phyloP scores from a whole-genome alignment of 2,329 filamentous ascomycete species.

The Dothidotthia symphoricarpi region DNA sequence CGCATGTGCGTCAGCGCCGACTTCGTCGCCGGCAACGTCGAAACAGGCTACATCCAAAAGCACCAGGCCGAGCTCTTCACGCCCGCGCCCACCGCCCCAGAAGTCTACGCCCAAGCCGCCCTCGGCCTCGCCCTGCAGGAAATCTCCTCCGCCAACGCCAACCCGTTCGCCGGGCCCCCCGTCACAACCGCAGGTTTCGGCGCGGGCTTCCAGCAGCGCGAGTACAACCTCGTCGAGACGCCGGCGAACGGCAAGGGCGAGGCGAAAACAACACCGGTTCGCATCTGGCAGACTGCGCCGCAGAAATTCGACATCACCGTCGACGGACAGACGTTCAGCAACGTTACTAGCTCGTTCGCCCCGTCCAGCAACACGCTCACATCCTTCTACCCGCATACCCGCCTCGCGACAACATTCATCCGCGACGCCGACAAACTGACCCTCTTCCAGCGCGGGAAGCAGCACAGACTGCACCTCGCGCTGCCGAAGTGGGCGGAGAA shows the following conservation, averaged over 20 bases:
- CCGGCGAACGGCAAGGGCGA: constrained; percentile 46
- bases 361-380: constrained; percentile 54
- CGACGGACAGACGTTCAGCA: constrained; percentile 35
- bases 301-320: constrained; percentile 54
- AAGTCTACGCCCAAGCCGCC: constrained; percentile 84
- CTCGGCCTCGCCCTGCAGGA: constrained; percentile 65
- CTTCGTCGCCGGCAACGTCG: constrained; percentile 83
- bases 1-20: constrained; percentile 75
- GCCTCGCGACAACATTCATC: constrained; percentile 77
- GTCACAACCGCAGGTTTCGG: constrained; percentile 56
- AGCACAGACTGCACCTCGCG: constrained; percentile 56
- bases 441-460: constrained; percentile 69
- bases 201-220: constrained; percentile 59
- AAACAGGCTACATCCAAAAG: constrained; percentile 95
- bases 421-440: constrained; percentile 62
- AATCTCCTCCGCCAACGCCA: constrained; percentile 22
- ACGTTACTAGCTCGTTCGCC: constrained; percentile 52
- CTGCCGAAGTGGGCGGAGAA: constrained; percentile 80
- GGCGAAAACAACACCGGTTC: constrained; percentile 45
- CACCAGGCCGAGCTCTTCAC: constrained; percentile 77
- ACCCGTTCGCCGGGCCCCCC: constrained; percentile 45
- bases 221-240: constrained; percentile 55
- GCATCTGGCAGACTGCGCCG: constrained; percentile 53
- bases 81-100: constrained; percentile 59
- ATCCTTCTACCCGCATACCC: constrained; percentile 77